Base-by-base conservation (phyloP, 169 alveolate species). In the Amoebophrya sp. region DNA sequence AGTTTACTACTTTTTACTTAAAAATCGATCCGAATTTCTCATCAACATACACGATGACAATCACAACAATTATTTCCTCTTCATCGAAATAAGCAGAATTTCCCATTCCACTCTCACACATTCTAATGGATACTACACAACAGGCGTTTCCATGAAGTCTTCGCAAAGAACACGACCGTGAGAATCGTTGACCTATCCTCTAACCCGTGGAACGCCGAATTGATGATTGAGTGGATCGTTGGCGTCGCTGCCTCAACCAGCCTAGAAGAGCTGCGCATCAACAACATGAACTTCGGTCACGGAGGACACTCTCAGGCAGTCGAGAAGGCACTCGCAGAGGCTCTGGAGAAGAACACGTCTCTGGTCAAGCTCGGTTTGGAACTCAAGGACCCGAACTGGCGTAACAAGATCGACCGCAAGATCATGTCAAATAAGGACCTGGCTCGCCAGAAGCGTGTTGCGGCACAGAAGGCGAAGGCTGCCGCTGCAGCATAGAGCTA, bases 251-350 rank as follows among this genome's bases (percentile, higher is more conserved):
- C 18, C 39, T 26, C 0, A 1, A 10, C 12, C 36, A 26, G 3
- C 2, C 12, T 65, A 10, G 83, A 65, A 36, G 83, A 65, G 33
- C 12, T 65, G 38, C 83, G 83, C 83, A 26, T 65, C 0, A 65
- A 65, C 83, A 65, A 65, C 33, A 65, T 65, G 83, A 65, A 65
- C 83, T 65, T 65, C 26, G 83, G 83, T 0, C 18, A 65, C 83
- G 26, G 33, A 1, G 83, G 83, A 26, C 83, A 65, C 83, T 65
- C 83, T 0, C 39, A 26, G 33, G 33, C 39, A 29, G 83, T 65
- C 33, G 83, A 65, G n/a, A 65, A 65, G n/a, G 0, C 33, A 1
- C 12, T 65, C 39, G 83, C 83, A 10, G 83, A 65, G 2, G 83
- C 83, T 0, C 18, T 65, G 2, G 2, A 6, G 83, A 65, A 65